Evolutionary conservation across 371 early-diverging fungal genomes (phyloP).

Genomic region (Mortierella sp.): DNA sequence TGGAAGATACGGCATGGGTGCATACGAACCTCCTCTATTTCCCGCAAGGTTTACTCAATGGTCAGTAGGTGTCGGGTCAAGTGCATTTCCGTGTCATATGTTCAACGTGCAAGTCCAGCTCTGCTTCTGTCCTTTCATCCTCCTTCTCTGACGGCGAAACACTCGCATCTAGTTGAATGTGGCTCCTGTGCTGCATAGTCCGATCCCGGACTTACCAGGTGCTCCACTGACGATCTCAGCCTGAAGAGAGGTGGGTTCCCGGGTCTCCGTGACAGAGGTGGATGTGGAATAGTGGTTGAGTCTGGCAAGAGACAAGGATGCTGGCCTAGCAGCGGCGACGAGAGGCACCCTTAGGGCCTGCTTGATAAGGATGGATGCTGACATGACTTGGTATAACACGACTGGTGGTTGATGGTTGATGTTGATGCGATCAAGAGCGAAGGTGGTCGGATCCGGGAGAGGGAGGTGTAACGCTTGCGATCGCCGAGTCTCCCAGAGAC

Average conservation of each 20-base stretch:
- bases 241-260: constrained; percentile 35
- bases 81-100: not conserved
- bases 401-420: no score
- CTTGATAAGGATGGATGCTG: constrained; percentile 26
- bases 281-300: constrained; percentile 22
- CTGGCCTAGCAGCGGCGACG: constrained; percentile 23
- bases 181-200: not conserved
- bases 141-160: no score
- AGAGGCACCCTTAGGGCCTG: constrained; percentile 31
- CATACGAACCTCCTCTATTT: constrained; percentile 61
- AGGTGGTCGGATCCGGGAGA: no score
- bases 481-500: no score
- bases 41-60: not conserved
- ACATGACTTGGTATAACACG: constrained; percentile 23
- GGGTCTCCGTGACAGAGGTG: constrained; percentile 37
- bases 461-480: no score
- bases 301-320: not conserved
- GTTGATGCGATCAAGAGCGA: no score
- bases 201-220: constrained; percentile 29
- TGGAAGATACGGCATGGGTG: constrained; percentile 90
- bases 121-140: not conserved
- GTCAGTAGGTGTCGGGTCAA: not conserved
- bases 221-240: constrained; percentile 53
- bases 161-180: not conserved
- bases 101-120: not conserved